Conservation (phyloP, 371 early-diverging fungal species). For the Dichotomocladium elegans region DNA sequence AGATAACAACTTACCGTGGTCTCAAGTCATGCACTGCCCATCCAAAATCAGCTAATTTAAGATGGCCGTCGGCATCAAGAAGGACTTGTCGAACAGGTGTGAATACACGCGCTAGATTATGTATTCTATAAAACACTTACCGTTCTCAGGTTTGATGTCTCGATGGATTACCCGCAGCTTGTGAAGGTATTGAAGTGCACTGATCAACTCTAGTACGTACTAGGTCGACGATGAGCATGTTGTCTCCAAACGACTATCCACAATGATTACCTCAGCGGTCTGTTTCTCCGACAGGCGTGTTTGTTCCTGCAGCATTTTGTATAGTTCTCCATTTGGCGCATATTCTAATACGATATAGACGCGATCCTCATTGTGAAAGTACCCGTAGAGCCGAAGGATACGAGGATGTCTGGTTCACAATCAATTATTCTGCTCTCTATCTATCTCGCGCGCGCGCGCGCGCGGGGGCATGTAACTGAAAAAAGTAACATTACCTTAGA, state of each 20-base stretch:
- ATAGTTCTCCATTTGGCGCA: slow-evolving; percentile 93
- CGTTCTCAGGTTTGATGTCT: slow-evolving; percentile 80
- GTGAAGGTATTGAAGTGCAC: slow-evolving; percentile 72
- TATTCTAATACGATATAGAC: slow-evolving; percentile 97
- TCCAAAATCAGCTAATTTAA: slow-evolving; percentile 99
- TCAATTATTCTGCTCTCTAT: too few species aligned
- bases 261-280: slow-evolving; percentile 65
- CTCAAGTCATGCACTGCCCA: slow-evolving; percentile 97
- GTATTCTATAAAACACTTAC: slow-evolving; percentile 10
- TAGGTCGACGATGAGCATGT: slow-evolving; percentile 10
- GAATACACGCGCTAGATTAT: not conserved
- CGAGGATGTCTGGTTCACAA: slow-evolving; percentile 94
- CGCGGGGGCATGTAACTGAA: too few species aligned
- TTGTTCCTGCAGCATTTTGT: slow-evolving; percentile 69
- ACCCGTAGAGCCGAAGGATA: slow-evolving; percentile 94
- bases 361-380: slow-evolving; percentile 93
- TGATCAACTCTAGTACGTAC: slow-evolving; percentile 89
- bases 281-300: slow-evolving; percentile 71
- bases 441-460: too few species aligned
- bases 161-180: slow-evolving; percentile 67
- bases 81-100: slow-evolving; percentile 21
- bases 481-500: slow-evolving; percentile 57
- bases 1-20: slow-evolving; percentile 44
- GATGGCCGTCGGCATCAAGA: slow-evolving; percentile 75
- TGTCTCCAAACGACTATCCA: not conserved